Evolutionary conservation across 148 eudicot genomes (phyloP).

Genomic region (Hydrangea macrophylla): DNA sequence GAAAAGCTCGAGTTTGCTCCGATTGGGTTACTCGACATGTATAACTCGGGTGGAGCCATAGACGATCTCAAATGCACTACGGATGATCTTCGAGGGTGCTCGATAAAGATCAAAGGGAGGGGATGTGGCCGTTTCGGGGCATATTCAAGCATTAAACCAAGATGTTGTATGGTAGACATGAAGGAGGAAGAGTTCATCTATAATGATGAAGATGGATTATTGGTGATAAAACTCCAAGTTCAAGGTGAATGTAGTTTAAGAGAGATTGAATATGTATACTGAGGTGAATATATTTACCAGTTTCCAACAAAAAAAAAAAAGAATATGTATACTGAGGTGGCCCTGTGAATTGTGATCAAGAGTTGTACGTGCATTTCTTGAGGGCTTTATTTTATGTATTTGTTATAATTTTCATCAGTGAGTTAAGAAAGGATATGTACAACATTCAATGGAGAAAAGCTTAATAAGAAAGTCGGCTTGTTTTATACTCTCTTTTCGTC

Average conservation of each 20-base stretch:
- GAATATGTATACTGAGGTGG: too few relatives aligned
- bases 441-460: too few relatives aligned
- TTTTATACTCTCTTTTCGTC: too few relatives aligned
- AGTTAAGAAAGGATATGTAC: too few relatives aligned
- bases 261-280: constrained; percentile 37
- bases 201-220: constrained; percentile 30
- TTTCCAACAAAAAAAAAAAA: too few relatives aligned
- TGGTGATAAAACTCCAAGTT: constrained; percentile 40
- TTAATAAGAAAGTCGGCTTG: too few relatives aligned
- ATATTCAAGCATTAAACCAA: constrained; percentile 40
- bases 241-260: constrained; percentile 41
- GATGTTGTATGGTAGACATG: constrained; percentile 29
- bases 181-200: constrained; percentile 15
- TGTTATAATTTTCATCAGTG: too few relatives aligned
- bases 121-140: constrained; percentile 56
- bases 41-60: constrained; percentile 57
- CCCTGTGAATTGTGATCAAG: too few relatives aligned
- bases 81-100: constrained; percentile 17
- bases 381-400: too few relatives aligned
- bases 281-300: too few relatives aligned
- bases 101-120: constrained; percentile 29
- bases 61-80: constrained; percentile 24
- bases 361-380: too few relatives aligned
- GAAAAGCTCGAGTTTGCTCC: constrained; percentile 42
- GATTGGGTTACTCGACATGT: constrained; percentile 53